Conservation (phyloP, 140 eudicot species). For the Flaveria floridana region DNA sequence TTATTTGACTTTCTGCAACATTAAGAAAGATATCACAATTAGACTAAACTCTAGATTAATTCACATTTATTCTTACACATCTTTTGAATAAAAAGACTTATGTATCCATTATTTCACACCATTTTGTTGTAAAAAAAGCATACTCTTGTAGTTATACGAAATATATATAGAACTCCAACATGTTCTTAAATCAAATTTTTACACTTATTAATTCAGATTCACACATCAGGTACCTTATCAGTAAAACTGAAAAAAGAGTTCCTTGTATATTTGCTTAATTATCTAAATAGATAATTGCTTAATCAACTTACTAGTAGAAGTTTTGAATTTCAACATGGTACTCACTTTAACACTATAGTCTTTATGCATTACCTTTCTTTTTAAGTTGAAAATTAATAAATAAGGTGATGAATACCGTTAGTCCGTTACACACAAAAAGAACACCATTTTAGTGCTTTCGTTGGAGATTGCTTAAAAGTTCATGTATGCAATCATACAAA, state of each 20-base stretch:
- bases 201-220: background rate
- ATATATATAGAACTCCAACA: background rate
- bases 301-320: background rate
- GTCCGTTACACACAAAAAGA: background rate
- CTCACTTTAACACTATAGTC: background rate
- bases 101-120: background rate
- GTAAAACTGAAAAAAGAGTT: background rate
- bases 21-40: slow-evolving; percentile 15
- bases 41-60: slow-evolving; percentile 13
- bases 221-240: background rate
- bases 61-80: slow-evolving; percentile 1
- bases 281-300: background rate
- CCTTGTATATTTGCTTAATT: background rate
- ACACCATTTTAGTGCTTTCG: background rate
- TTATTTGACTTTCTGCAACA: slow-evolving; percentile 55
- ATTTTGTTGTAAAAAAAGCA: background rate
- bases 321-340: background rate
- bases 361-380: background rate
- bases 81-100: background rate
- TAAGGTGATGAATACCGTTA: background rate
- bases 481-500: background rate
- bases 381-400: background rate
- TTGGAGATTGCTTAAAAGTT: background rate
- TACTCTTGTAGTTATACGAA: background rate
- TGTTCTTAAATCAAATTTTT: background rate